Percentiles rank a stretch among this genome's conserved stretches.
Evolutionary conservation across 1,139 yeast species (phyloP).

Genomic region (Kodamaea plutei): DNA sequence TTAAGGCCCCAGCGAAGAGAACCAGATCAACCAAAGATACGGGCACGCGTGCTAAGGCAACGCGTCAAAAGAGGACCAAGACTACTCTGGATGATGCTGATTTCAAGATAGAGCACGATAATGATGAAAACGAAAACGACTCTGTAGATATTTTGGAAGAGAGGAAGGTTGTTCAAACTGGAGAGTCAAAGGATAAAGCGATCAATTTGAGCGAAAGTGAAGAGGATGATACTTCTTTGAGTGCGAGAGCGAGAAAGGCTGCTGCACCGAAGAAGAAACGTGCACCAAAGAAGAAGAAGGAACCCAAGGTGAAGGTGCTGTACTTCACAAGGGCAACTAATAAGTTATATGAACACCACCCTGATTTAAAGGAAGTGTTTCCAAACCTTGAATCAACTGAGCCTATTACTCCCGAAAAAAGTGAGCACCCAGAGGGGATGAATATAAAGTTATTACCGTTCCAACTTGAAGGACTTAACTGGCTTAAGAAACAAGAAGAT

Average conservation of each 20-base stretch:
- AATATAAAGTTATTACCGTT: constrained; percentile 74
- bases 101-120: too few species aligned
- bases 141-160: constrained; percentile 15
- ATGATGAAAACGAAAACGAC: constrained; percentile 17
- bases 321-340: constrained; percentile 65
- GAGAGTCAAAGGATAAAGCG: constrained; percentile 20
- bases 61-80: constrained; percentile 12
- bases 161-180: constrained; percentile 14
- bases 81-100: constrained; percentile 18
- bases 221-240: constrained; percentile 17
- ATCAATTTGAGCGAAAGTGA: constrained; percentile 23
- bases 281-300: constrained; percentile 32
- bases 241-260: constrained; percentile 16
- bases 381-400: constrained; percentile 53
- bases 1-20: constrained; percentile 13
- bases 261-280: constrained; percentile 16
- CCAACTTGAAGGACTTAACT: constrained; percentile 87
- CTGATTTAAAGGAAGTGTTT: constrained; percentile 69
- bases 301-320: constrained; percentile 56
- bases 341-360: constrained; percentile 68
- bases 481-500: constrained; percentile 83
- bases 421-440: constrained; percentile 79
- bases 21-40: constrained; percentile 17
- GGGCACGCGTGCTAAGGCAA: constrained; percentile 9
- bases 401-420: constrained; percentile 50